phyloP scores from a whole-genome alignment of 1,284 basidiomycete genomes.

The Leccinum subfulvum region DNA sequence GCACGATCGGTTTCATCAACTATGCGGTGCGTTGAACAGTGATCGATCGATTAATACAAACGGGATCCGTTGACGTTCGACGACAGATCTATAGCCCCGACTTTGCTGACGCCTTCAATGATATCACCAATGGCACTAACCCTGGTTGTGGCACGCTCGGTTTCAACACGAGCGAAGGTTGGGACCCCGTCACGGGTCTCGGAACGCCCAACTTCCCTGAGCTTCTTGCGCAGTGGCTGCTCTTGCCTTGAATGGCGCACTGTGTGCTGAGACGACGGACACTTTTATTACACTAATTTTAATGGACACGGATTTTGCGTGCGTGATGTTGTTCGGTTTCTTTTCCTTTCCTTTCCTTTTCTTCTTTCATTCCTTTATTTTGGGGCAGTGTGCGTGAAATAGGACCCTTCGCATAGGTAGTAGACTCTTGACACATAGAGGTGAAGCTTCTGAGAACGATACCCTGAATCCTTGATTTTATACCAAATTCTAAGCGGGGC shows the following conservation, averaged over 20 bases:
- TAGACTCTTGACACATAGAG: neutral
- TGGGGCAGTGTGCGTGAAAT: neutral
- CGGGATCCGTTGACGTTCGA: neutral
- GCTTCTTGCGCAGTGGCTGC: slow-evolving; percentile 15
- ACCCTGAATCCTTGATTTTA: no score
- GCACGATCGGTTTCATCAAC: slow-evolving; percentile 42
- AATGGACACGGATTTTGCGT: neutral
- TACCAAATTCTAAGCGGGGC: no score
- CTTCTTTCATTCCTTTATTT: neutral
- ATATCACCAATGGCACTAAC: slow-evolving; percentile 46
- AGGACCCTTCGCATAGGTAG: no score
- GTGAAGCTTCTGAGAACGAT: no score
- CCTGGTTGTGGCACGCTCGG: slow-evolving; percentile 41
- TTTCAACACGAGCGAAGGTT: slow-evolving; percentile 35
- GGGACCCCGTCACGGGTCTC: slow-evolving; percentile 42
- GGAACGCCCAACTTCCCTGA: slow-evolving; percentile 35
- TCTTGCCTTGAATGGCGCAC: slow-evolving; percentile 18
- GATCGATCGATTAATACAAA: neutral
- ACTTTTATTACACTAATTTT: neutral
- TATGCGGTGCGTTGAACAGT: slow-evolving; percentile 23
- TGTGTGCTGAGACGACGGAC: neutral
- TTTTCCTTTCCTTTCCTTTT: neutral
- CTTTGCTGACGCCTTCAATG: slow-evolving; percentile 37
- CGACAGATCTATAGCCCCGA: slow-evolving; percentile 27
- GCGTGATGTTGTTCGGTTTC: neutral